These are phyloP conservation scores for Setaria italica DNA, from an alignment of 202 grass and related monocot genomes.

Conservation along the genomic window DNA sequence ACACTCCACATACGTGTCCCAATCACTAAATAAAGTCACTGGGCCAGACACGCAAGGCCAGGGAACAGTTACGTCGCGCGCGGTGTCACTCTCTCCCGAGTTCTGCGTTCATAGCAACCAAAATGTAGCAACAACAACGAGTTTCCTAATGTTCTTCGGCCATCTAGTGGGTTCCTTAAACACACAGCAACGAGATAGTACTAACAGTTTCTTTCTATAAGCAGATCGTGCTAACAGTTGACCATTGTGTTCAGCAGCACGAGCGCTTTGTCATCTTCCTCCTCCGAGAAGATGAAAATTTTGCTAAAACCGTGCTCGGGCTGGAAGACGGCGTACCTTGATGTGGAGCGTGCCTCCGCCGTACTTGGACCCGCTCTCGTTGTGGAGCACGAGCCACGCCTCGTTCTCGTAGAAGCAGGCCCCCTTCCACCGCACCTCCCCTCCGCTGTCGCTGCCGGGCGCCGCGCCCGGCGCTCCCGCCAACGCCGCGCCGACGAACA, in stretches of 20 bases:
- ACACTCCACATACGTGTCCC: conserved; percentile 14
- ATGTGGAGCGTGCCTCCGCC: conserved; percentile 82
- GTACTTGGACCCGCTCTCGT: conserved; percentile 61
- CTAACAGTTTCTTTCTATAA: background rate
- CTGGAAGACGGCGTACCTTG: conserved; percentile 50
- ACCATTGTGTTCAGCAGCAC: background rate
- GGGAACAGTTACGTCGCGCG: background rate
- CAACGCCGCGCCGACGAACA: conserved; percentile 66
- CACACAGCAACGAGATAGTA: background rate
- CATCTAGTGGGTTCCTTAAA: background rate
- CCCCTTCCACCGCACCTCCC: conserved; percentile 59
- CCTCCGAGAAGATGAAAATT: background rate
- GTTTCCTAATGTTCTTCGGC: background rate
- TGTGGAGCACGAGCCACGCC: conserved; percentile 82
- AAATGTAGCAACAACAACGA: background rate
- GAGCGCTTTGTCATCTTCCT: background rate
- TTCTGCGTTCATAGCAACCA: background rate
- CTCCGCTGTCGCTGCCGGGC: conserved; percentile 3
- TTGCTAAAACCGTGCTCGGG: background rate
- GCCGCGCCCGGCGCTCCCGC: conserved; percentile 20
- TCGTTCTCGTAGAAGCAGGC: conserved; percentile 92
- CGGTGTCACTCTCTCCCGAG: background rate
- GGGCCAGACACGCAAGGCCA: background rate
- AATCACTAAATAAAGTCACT: background rate
- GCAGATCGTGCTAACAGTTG: background rate